Evolutionary conservation across 1,284 basidiomycete species (phyloP).

Genomic region (Melampsora larici-populina): DNA sequence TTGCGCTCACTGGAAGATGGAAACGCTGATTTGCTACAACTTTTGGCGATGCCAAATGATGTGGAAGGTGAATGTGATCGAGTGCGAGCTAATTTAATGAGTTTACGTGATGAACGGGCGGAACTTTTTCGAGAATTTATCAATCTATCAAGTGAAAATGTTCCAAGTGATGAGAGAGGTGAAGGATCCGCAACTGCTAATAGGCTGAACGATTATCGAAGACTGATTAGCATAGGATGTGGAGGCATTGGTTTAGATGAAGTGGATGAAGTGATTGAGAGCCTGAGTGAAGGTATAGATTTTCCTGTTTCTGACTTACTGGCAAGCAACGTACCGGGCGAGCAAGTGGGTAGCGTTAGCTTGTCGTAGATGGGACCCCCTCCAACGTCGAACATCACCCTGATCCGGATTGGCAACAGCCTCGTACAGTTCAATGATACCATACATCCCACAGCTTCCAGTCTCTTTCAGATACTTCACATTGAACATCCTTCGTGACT

Average conservation of each 20-base stretch:
- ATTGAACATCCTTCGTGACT: too few relatives aligned
- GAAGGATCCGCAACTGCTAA: constrained; percentile 67
- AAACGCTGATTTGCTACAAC: constrained; percentile 52
- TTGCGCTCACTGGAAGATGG: constrained; percentile 47
- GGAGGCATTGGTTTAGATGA: constrained; percentile 79
- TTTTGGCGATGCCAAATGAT: constrained; percentile 54
- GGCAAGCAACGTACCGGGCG: too few relatives aligned
- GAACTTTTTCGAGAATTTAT: constrained; percentile 71
- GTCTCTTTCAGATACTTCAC: too few relatives aligned
- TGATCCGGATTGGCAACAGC: too few relatives aligned
- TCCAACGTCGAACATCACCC: too few relatives aligned
- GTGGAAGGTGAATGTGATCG: constrained; percentile 60
- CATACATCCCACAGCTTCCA: too few relatives aligned
- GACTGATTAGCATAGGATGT: constrained; percentile 79
- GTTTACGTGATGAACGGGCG: constrained; percentile 66
- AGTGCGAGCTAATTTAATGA: constrained; percentile 65
- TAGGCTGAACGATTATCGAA: constrained; percentile 78
- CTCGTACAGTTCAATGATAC: too few relatives aligned
- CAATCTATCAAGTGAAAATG: constrained; percentile 73
- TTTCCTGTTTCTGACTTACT: not conserved
- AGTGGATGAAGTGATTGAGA: constrained; percentile 73
- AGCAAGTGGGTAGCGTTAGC: too few relatives aligned
- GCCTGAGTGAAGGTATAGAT: constrained; percentile 41
- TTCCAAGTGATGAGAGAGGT: constrained; percentile 47
- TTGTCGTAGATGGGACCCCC: too few relatives aligned